Percentiles rank a stretch among this genome's conserved stretches.
Conservation (phyloP, 1,284 basidiomycete species). For the Rhodotorula mucilaginosa region DNA sequence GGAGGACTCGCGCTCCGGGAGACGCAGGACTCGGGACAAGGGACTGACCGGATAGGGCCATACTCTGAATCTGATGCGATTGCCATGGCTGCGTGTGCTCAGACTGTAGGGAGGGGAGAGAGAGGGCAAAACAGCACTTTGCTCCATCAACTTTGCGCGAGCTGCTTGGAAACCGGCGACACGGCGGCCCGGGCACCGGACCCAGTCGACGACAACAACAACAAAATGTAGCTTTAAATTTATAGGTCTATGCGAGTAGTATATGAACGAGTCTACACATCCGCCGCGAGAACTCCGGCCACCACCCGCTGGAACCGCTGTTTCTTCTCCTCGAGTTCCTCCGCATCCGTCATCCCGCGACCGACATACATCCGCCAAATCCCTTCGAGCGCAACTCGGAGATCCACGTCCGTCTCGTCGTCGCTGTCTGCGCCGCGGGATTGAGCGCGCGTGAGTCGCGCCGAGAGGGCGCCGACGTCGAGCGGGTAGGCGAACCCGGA, state of each 20-base stretch:
- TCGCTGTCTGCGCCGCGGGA: neutral
- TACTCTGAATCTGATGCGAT: slow-evolving; percentile 5
- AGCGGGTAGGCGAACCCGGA: neutral
- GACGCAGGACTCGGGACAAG: neutral
- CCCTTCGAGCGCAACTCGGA: slow-evolving; percentile 1
- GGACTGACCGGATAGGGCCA: neutral
- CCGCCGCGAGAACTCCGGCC: neutral
- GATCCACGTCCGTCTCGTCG: neutral
- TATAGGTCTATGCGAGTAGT: no score
- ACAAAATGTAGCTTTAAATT: no score
- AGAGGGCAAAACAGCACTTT: neutral
- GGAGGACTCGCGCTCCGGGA: neutral
- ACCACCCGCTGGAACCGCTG: neutral
- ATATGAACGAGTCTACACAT: neutral
- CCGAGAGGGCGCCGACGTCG: neutral
- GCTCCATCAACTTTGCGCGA: neutral
- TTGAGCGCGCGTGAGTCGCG: neutral
- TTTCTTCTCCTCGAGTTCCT: neutral
- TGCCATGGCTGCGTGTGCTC: neutral
- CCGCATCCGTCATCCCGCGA: neutral
- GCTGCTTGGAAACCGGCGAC: no score
- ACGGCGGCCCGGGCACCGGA: neutral
- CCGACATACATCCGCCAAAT: slow-evolving; percentile 1
- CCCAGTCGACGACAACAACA: no score
- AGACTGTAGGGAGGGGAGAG: neutral